Evolutionary conservation across 768 basidiomycete species (phyloP), one percentile per base, ranked within the genome.

Genomic region (Lentinus brumalis): DNA sequence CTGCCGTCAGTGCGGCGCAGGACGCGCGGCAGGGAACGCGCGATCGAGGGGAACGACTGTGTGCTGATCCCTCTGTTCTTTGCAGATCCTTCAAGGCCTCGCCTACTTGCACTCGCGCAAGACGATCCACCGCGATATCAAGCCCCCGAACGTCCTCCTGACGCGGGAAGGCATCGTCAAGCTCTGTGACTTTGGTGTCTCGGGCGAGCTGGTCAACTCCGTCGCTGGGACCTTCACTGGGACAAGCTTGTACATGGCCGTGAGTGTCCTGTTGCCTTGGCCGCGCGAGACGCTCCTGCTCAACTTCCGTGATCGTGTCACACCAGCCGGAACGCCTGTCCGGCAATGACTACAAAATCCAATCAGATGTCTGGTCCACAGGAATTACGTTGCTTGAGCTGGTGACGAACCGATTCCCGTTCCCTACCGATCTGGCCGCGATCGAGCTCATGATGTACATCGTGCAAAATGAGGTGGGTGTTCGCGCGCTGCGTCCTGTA

Each of bases 241-340:
- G 7, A 98, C 96, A 46, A 94, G 94, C 71, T 91, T 92, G 66
- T 99, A 98, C 76, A 98, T 98, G 96, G 96, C 97, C 66, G 96
- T 98, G 69, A 75, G 96, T 86, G 31, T 21, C 26, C 52, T 44
- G 35, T 39, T 8, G 11, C 46, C 40, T 15, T 11, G 32, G 40
- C 35, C 15, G 46, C 29, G 21, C 41, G 32, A 41, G 50, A 50
- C 39, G 18, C 31, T 38, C 46, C 29, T 44, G 30, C 55, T 49
- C 59, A 56, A 54, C 31, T 44, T 51, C 54, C 31, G 21, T 59
- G 40, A 41, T 54, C 54, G 50, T 45, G 60, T 60, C 60, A 40
- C 64, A 54, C 21, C 65, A 94, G 92, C 96, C 96, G 51, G 96
- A 98, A 75, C 89, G 96, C 63, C 96, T 98, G 62, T 88, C 87